A percentile compares a stretch with the other conserved stretches of the same genome.
Conservation (phyloP, 2,329 filamentous ascomycete species). For the Raffaelea ambrosiae region DNA sequence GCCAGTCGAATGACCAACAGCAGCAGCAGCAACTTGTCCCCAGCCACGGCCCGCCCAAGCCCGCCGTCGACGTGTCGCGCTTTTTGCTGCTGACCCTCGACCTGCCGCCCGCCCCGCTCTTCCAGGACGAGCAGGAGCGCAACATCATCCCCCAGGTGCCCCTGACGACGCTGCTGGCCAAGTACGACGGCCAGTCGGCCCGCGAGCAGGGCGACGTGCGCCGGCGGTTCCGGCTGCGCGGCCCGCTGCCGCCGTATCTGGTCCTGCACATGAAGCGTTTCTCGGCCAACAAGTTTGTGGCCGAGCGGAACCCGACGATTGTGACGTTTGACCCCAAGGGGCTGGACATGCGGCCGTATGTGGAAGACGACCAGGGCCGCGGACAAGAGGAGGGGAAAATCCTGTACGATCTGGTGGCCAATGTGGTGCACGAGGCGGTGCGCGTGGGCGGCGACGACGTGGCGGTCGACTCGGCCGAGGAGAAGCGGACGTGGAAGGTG, state of each 20-base stretch:
- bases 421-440: slow-evolving; percentile 82
- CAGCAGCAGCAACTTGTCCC: background rate
- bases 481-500: slow-evolving; percentile 85
- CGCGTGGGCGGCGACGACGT: slow-evolving; percentile 66
- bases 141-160: slow-evolving; percentile 96
- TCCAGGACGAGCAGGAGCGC: slow-evolving; percentile 87
- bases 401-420: slow-evolving; percentile 91
- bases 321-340: slow-evolving; percentile 83
- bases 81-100: slow-evolving; percentile 93
- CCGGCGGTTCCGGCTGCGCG: slow-evolving; percentile 79
- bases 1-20: background rate
- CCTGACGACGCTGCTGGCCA: slow-evolving; percentile 71
- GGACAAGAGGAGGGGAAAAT: slow-evolving; percentile 95
- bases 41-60: slow-evolving; percentile 37
- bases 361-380: slow-evolving; percentile 68
- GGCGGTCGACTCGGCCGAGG: slow-evolving; percentile 73
- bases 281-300: slow-evolving; percentile 91
- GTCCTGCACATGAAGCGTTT: slow-evolving; percentile 97
- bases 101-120: slow-evolving; percentile 82
- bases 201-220: slow-evolving; percentile 77
- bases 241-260: slow-evolving; percentile 85
- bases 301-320: slow-evolving; percentile 94
- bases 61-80: slow-evolving; percentile 66
- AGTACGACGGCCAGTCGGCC: slow-evolving; percentile 82
- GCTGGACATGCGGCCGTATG: slow-evolving; percentile 82